Conservation (phyloP, 164 flowering plant genomes). For the Vitis amurensis region DNA sequence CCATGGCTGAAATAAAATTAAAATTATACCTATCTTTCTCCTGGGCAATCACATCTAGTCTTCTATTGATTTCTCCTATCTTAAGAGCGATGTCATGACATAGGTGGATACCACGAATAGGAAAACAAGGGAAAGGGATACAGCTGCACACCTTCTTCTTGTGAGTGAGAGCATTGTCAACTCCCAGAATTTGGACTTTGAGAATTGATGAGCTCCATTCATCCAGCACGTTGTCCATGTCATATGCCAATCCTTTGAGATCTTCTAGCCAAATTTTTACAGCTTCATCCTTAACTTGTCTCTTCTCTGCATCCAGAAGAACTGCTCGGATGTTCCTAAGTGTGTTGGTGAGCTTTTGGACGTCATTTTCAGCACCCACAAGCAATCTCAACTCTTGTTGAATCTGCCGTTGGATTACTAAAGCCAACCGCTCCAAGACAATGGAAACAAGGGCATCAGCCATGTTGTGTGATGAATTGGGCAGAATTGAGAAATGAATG, state of each 20-base stretch:
- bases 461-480: too few relatives aligned
- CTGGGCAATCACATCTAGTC: not conserved
- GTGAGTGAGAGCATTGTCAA: too few relatives aligned
- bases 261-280: constrained; percentile 15
- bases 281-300: not conserved
- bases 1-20: too few relatives aligned
- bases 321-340: constrained; percentile 6
- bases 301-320: constrained; percentile 26
- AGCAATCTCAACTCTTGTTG: not conserved
- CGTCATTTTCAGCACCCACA: constrained; percentile 3
- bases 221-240: too few relatives aligned
- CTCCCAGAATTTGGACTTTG: too few relatives aligned
- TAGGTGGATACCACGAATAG: not conserved
- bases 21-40: too few relatives aligned
- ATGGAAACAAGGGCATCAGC: constrained; percentile 1
- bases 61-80: constrained; percentile 8
- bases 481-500: too few relatives aligned
- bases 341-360: constrained; percentile 1
- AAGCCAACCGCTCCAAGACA: constrained; percentile 6
- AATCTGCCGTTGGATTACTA: not conserved
- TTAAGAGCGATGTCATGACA: constrained; percentile 12
- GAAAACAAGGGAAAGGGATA: not conserved
- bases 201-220: too few relatives aligned
- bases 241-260: too few relatives aligned
- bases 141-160: too few relatives aligned